These are phyloP conservation scores for Coleophoma crateriformis DNA, from an alignment of 2,329 filamentous ascomycete genomes.

Conservation along the genomic window DNA sequence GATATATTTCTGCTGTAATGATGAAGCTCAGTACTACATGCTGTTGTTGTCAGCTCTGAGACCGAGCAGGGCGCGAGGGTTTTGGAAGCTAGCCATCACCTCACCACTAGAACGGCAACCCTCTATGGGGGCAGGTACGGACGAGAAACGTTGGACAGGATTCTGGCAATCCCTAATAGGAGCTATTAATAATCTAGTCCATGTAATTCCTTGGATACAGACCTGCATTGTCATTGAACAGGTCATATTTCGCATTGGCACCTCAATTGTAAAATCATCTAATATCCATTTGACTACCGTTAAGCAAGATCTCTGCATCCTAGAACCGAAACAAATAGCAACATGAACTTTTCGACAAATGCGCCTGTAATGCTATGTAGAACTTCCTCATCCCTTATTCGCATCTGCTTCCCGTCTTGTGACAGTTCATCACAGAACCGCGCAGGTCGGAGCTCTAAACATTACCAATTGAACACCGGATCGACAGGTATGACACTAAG, in stretches of 20 bases:
- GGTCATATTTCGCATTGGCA: too few relatives aligned
- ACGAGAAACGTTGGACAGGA: neutral
- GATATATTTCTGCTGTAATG: too few relatives aligned
- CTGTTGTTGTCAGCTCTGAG: too few relatives aligned
- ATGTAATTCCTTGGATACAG: too few relatives aligned
- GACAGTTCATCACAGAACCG: conserved; percentile 20
- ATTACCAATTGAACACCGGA: conserved; percentile 14
- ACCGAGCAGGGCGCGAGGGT: too few relatives aligned
- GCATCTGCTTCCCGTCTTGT: conserved; percentile 18
- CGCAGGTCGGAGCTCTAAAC: conserved; percentile 26
- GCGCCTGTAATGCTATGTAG: conserved; percentile 26
- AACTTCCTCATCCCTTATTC: conserved; percentile 24
- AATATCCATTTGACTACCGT: conserved; percentile 13
- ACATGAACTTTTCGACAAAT: conserved; percentile 21
- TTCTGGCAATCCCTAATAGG: neutral
- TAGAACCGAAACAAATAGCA: conserved; percentile 7
- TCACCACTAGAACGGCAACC: too few relatives aligned
- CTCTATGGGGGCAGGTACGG: neutral
- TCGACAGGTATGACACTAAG: conserved; percentile 8
- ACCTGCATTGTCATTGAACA: too few relatives aligned
- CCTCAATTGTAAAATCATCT: too few relatives aligned
- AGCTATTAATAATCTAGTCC: too few relatives aligned
- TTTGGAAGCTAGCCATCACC: too few relatives aligned
- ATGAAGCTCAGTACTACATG: too few relatives aligned
- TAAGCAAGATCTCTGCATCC: neutral